Base-by-base conservation (phyloP, 2,329 filamentous ascomycete genomes). In the Chrysosporium keratinophilum region DNA sequence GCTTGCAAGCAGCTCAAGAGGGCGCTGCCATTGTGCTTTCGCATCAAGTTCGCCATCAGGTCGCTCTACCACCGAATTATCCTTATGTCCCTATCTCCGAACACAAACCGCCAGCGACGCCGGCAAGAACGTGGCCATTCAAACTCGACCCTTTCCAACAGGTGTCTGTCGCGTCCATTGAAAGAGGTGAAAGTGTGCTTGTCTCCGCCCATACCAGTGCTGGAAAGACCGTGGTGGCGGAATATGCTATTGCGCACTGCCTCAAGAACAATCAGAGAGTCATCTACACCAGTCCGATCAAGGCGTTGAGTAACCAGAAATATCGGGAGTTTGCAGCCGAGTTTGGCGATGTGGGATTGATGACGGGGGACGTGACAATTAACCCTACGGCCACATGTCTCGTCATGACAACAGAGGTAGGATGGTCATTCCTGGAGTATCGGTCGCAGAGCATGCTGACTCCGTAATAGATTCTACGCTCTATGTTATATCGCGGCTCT, bases 331-430 rank as follows among this genome's bases (percentile, higher is more conserved):
- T 98, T 69, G 84, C 87, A 61, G 88, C 87, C 41, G 88, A 95
- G 56, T 98, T 98, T 73, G 91, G 90, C 56, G 93, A 98, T 67
- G 91, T 96, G 50, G 93, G 93, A 55, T 77, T 98, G 57, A 97
- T 98, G 91, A 98, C 93, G 4, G 93, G 93, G 65, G 93, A 98
- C 79, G 91, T 97, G 59, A 98, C 93, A 20, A 98, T 98, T 71
- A 98, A 98, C 69, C 94, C 94, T 3, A 97, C 93, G 2, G 93
- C 93, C 12, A 97, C 90, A 56, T 98, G 93, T 69, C 76, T 98
- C 55, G 93, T 98, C 64, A 98, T 98, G 93, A 98, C 93, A 0
- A 98, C 93, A 0, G 93, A 98, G 68, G 72, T 74, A 64, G 56
- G 64, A 56, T 28, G 20, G 20, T 7, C 23, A 28, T 7, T 39